Conservation (phyloP, 106 monocot genomes). For the Apostasia ramifera region DNA sequence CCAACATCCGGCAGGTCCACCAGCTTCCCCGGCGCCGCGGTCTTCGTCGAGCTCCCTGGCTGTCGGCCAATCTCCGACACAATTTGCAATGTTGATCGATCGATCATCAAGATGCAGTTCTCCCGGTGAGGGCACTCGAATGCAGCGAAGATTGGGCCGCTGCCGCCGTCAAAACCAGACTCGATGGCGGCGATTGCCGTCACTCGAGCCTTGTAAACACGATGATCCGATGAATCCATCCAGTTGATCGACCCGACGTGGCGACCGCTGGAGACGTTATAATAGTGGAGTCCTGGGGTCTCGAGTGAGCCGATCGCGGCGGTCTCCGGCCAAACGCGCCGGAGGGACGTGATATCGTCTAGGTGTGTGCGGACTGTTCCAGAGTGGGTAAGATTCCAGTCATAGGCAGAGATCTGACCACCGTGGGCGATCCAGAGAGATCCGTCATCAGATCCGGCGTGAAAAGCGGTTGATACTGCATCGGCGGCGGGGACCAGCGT, state of each 20-base stretch:
- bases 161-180: conserved; percentile 4
- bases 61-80: conserved; percentile 65
- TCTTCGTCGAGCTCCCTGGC: conserved; percentile 54
- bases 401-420: conserved; percentile 85
- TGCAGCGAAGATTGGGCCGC: conserved; percentile 40
- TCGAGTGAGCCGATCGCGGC: conserved; percentile 49
- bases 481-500: conserved; percentile 55
- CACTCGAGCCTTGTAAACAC: conserved; percentile 73
- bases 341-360: conserved; percentile 61
- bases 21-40: conserved; percentile 41
- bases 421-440: conserved; percentile 86
- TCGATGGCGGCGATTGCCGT: conserved; percentile 52
- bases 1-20: conserved; percentile 32
- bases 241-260: conserved; percentile 61
- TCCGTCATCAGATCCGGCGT: conserved; percentile 37
- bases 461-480: conserved; percentile 40
- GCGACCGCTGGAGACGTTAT: conserved; percentile 50
- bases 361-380: conserved; percentile 74
- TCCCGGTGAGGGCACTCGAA: conserved; percentile 89
- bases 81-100: conserved; percentile 38
- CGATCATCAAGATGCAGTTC: conserved; percentile 79
- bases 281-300: conserved; percentile 80
- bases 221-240: conserved; percentile 69
- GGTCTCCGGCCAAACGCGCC: conserved; percentile 35
- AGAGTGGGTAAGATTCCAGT: conserved; percentile 47